phyloP scores from a whole-genome alignment of 805 yeast species.

The Monosporozyma aerobia region DNA sequence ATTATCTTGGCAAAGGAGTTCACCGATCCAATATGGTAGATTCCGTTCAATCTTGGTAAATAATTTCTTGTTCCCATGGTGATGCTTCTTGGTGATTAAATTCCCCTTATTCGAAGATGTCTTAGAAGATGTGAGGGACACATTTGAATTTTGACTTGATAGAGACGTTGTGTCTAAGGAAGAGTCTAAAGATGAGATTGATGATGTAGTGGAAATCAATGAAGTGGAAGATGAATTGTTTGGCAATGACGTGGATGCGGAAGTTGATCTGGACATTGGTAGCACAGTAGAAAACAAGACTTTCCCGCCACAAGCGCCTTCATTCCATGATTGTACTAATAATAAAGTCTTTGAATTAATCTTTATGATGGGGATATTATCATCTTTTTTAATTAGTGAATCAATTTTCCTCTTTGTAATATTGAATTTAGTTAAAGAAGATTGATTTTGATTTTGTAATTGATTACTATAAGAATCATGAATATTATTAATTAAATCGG shows the following conservation, averaged over 20 bases:
- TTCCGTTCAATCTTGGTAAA: constrained; percentile 34
- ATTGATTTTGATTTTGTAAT: constrained; percentile 11
- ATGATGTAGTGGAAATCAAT: neutral
- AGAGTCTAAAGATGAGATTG: neutral
- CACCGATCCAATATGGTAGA: constrained; percentile 58
- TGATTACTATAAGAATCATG: constrained; percentile 21
- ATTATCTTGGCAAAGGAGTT: constrained; percentile 40
- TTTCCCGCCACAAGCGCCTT: constrained; percentile 25
- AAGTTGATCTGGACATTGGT: constrained; percentile 16
- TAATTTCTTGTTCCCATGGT: constrained; percentile 10
- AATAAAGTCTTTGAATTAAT: constrained; percentile 20
- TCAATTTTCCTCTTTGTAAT: constrained; percentile 21
- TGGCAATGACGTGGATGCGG: neutral
- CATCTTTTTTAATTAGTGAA: constrained; percentile 19
- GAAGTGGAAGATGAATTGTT: neutral
- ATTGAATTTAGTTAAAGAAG: constrained; percentile 16
- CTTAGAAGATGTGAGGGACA: neutral
- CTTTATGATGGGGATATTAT: constrained; percentile 20
- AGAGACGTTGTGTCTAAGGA: neutral
- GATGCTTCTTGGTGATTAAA: neutral
- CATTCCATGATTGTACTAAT: constrained; percentile 26
- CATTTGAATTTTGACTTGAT: neutral
- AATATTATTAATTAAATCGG: constrained; percentile 20
- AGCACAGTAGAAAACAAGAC: constrained; percentile 24
- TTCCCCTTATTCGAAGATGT: neutral